phyloP scores from a whole-genome alignment of 2,329 filamentous ascomycete species.

The Laburnicola sp. region DNA sequence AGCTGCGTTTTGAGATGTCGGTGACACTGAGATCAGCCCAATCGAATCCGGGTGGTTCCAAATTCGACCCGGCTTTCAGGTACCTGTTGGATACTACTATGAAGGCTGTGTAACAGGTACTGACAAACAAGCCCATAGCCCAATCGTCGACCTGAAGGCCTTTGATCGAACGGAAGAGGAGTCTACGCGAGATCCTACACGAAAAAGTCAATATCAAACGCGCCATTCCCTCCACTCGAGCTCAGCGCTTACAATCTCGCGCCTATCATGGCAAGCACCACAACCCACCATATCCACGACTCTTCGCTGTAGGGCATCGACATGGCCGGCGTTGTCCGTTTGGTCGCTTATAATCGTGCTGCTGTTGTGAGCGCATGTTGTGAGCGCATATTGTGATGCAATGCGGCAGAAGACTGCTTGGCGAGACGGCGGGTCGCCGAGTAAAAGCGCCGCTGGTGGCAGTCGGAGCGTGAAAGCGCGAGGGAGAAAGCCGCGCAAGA shows the following conservation, averaged over 20 bases:
- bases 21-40: slow-evolving; percentile 44
- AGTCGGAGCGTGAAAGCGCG: no score
- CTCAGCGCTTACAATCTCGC: slow-evolving; percentile 46
- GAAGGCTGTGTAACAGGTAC: slow-evolving; percentile 54
- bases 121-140: slow-evolving; percentile 56
- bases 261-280: slow-evolving; percentile 47
- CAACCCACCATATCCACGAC: slow-evolving; percentile 53
- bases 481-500: no score
- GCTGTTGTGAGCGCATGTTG: background rate
- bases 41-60: slow-evolving; percentile 52
- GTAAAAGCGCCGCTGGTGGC: no score
- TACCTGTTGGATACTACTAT: slow-evolving; percentile 54
- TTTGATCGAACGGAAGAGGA: slow-evolving; percentile 52
- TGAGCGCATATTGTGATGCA: slow-evolving; percentile 1
- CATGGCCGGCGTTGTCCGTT: slow-evolving; percentile 1
- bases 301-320: slow-evolving; percentile 42
- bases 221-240: background rate
- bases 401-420: background rate
- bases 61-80: slow-evolving; percentile 47
- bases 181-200: slow-evolving; percentile 48
- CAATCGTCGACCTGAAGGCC: slow-evolving; percentile 61
- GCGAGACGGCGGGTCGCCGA: no score
- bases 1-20: slow-evolving; percentile 38
- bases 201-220: slow-evolving; percentile 10
- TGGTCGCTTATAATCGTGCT: background rate